Base-by-base conservation (phyloP, 495 filamentous ascomycete species). In the Aspergillus mulundensis region DNA sequence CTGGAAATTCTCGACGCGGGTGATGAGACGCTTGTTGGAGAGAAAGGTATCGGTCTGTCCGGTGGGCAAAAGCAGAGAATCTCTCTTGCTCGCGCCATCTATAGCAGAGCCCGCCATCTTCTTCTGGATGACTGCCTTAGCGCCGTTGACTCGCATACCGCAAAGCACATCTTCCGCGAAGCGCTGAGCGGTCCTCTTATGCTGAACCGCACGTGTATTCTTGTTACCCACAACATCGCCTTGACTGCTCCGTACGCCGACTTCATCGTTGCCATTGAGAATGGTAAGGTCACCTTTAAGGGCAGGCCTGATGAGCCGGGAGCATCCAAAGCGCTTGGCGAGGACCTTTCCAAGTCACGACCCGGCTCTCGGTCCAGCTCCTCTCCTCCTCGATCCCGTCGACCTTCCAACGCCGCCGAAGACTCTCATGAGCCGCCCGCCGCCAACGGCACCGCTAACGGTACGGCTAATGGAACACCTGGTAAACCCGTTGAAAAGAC, bases 51-150 rank as follows among this genome's bases (percentile, higher is more conserved):
- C 58, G 90, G 92, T 44, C 79, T 99, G 23, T 99, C 95, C 12
- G 95, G 95, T 56, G 94, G 94, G 4, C 94, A 99, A 70, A 99
- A 99, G 71, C 94, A 99, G 72, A 84, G 94, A 53, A 97, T 99
- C 30, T 97, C 95, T 23, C 78, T 99, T 20, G 94, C 94, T 15
- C 84, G 94, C 59, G 94, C 95, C 1, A 76, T 99, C 14, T 99
- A 99, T 69, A 95, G 89, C 56, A 90, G 87, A 69, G 93, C 91
- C 15, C 84, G 85, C 42, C 93, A 99, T 68, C 68, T 99, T 12
- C 80, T 99, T 5, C 75, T 99, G 28, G 94, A 99, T 66, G 94
- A 99, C 70, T 96, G 95, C 60, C 79, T 99, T 46, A 97, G 92
- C 65, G 94, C 94, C 16, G 94, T 99, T n/a, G 94, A 99, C 70